Evolutionary conservation across 169 alveolate species (phyloP).

Genomic region (Perkinsus olseni): DNA sequence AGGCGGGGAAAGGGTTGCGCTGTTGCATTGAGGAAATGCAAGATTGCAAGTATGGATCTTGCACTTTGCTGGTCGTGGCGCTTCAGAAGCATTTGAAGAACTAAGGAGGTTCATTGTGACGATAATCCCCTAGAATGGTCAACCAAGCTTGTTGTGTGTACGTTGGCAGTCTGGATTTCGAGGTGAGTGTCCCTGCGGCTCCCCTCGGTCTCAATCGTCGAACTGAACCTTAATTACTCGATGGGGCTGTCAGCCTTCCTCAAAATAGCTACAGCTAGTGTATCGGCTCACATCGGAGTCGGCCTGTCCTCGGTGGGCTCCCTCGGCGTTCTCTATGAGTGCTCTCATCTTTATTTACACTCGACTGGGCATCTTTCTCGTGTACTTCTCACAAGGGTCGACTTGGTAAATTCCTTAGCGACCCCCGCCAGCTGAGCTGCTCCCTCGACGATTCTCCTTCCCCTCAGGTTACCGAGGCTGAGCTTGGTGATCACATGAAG

Average conservation of each 20-base stretch:
- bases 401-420: no score
- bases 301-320: not conserved
- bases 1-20: not conserved
- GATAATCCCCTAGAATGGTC: not conserved
- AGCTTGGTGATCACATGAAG: constrained; percentile 3
- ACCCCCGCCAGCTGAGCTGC: not conserved
- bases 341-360: not conserved
- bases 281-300: not conserved
- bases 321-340: not conserved
- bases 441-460: not conserved
- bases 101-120: constrained; percentile 1
- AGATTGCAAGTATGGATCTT: not conserved
- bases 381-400: not conserved
- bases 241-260: not conserved
- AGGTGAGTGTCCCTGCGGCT: not conserved
- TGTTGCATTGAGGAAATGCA: not conserved
- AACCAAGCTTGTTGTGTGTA: not conserved
- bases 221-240: not conserved
- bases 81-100: not conserved
- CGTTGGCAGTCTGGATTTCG: not conserved
- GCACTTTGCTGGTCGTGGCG: not conserved
- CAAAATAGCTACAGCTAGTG: not conserved
- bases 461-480: not conserved
- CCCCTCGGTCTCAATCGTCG: not conserved
- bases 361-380: not conserved